These are phyloP conservation scores for Drechslerella dactyloides DNA, from an alignment of 2,329 filamentous ascomycete species.

Conservation along the genomic window DNA sequence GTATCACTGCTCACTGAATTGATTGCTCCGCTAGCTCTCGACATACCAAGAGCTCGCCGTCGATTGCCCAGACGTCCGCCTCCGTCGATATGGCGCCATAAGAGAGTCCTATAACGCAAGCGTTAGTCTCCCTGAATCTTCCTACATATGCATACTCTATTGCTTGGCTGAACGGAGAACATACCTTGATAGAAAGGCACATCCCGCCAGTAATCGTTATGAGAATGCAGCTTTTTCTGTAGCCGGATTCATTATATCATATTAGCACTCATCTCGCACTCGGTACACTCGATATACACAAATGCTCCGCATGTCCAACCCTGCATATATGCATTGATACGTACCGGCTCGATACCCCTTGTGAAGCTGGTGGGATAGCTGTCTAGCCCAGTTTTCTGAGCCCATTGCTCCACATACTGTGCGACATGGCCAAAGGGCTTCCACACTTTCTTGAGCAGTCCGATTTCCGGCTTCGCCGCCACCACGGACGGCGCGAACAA, in stretches of 20 bases:
- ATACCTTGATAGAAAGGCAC: conserved; percentile 70
- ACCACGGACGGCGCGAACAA: conserved; percentile 15
- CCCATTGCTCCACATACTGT: conserved; percentile 33
- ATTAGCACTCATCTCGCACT: no score
- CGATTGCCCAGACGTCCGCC: conserved; percentile 71
- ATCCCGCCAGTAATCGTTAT: conserved; percentile 73
- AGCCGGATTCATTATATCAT: no score
- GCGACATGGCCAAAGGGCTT: conserved; percentile 15
- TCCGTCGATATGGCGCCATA: conserved; percentile 69
- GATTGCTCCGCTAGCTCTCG: neutral
- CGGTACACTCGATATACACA: no score
- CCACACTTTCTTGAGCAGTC: neutral
- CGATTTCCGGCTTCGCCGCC: neutral
- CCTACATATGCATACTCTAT: neutral
- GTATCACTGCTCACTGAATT: no score
- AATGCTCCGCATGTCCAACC: no score
- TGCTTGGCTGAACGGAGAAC: conserved; percentile 6
- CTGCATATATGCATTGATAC: conserved; percentile 6
- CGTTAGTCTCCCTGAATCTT: neutral
- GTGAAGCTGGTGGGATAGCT: conserved; percentile 65
- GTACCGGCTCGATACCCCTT: conserved; percentile 59
- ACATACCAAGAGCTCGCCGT: conserved; percentile 64
- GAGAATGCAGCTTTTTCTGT: conserved; percentile 64
- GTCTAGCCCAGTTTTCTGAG: conserved; percentile 48
- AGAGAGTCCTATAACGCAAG: conserved; percentile 57